Evolutionary conservation across 345 rosid genomes (phyloP).

Genomic region (Rhizophora apiculata): DNA sequence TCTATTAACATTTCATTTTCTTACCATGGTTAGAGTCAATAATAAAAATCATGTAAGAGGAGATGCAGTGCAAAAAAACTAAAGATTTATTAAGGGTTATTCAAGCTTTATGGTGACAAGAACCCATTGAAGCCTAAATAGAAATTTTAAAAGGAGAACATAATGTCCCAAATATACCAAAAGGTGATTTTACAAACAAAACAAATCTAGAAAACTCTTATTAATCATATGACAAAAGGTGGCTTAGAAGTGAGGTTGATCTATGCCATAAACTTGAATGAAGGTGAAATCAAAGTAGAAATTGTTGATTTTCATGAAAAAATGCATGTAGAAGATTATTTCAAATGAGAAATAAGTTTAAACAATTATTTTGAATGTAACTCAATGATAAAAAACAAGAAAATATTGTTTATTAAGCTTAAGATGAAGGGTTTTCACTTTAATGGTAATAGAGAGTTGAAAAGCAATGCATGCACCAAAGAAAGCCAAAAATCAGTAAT

Average conservation of each 20-base stretch:
- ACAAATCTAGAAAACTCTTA: neutral
- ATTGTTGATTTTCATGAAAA: neutral
- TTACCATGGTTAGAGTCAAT: too few relatives aligned
- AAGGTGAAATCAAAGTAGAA: neutral
- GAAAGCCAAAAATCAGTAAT: too few relatives aligned
- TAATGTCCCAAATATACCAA: neutral
- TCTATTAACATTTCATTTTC: too few relatives aligned
- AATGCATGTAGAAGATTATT: neutral
- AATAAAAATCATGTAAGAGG: too few relatives aligned
- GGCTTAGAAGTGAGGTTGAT: neutral
- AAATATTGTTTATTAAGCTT: neutral
- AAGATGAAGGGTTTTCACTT: neutral
- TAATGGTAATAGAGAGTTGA: neutral
- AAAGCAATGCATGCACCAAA: too few relatives aligned
- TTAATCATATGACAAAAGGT: neutral
- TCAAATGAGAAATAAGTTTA: neutral
- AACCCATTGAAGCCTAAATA: neutral
- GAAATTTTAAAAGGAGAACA: neutral
- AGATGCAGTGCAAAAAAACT: neutral
- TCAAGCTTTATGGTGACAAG: neutral
- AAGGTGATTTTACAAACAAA: neutral
- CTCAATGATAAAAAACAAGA: neutral
- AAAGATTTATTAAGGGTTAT: neutral
- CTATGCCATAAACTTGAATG: neutral
- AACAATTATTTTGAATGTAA: neutral